phyloP scores from a whole-genome alignment of 257 asterid species.

The Primulina eburnea region DNA sequence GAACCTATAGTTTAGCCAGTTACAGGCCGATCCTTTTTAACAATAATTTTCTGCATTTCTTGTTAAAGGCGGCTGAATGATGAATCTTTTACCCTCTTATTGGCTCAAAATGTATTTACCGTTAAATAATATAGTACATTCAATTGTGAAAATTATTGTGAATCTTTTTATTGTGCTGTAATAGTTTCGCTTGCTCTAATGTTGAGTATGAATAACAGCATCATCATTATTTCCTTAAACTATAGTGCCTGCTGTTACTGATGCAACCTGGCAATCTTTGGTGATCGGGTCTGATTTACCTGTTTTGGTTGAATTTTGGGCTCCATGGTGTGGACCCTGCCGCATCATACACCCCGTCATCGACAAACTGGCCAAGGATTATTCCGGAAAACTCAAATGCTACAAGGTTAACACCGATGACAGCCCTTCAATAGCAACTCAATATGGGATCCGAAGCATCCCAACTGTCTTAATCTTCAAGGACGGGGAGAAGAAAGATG shows the following conservation, averaged over 20 bases:
- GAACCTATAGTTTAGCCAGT: neutral
- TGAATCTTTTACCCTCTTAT: neutral
- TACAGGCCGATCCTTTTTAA: neutral
- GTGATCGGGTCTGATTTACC: slow-evolving; percentile 58
- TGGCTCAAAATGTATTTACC: neutral
- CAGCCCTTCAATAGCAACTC: slow-evolving; percentile 66
- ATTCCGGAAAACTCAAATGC: slow-evolving; percentile 71
- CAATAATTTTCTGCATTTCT: neutral
- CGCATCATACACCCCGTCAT: slow-evolving; percentile 86
- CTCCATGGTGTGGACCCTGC: slow-evolving; percentile 99
- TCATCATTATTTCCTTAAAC: slow-evolving; percentile 24
- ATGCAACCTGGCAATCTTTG: slow-evolving; percentile 52
- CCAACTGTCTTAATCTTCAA: slow-evolving; percentile 86
- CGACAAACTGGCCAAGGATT: slow-evolving; percentile 72
- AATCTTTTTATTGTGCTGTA: neutral
- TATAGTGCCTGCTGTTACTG: slow-evolving; percentile 64
- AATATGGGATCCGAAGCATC: slow-evolving; percentile 87
- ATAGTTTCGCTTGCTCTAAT: neutral
- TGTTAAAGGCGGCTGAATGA: neutral
- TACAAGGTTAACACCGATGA: slow-evolving; percentile 90
- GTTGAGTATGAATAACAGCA: neutral
- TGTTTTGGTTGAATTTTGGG: slow-evolving; percentile 94
- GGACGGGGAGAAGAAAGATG: slow-evolving; percentile 85
- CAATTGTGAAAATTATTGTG: no score
- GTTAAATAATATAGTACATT: neutral